Conservation (phyloP, 2,329 filamentous ascomycete species). For the Talaromyces sp. region DNA sequence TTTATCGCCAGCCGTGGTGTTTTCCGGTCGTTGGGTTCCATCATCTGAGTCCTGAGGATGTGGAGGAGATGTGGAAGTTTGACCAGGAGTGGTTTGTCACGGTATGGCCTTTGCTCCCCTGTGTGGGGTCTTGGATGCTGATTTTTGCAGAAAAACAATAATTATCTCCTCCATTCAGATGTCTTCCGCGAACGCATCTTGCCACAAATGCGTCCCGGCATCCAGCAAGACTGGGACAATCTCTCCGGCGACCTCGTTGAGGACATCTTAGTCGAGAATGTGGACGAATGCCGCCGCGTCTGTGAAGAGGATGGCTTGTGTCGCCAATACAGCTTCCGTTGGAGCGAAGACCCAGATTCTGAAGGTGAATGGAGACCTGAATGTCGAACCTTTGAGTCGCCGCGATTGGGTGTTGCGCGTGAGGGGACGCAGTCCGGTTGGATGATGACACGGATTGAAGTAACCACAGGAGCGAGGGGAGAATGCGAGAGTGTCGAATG, state of each 20-base stretch:
- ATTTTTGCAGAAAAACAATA: slow-evolving; percentile 22
- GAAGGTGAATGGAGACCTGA: slow-evolving; percentile 3
- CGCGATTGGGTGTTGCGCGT: slow-evolving; percentile 29
- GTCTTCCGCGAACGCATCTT: slow-evolving; percentile 37
- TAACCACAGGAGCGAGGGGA: slow-evolving; percentile 8
- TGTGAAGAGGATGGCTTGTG: slow-evolving; percentile 29
- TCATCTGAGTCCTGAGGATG: slow-evolving; percentile 44
- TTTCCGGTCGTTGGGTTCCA: slow-evolving; percentile 51
- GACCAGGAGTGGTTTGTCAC: slow-evolving; percentile 57
- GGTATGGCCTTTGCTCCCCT: slow-evolving; percentile 42
- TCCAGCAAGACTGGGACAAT: slow-evolving; percentile 35
- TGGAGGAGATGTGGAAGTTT: slow-evolving; percentile 44
- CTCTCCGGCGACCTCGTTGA: slow-evolving; percentile 29
- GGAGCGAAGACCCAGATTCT: slow-evolving; percentile 23
- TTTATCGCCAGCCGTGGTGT: slow-evolving; percentile 48
- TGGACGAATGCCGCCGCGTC: slow-evolving; percentile 31
- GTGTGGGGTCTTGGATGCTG: not conserved
- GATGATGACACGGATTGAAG: slow-evolving; percentile 28
- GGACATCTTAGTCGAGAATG: slow-evolving; percentile 25
- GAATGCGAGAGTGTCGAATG: slow-evolving; percentile 47
- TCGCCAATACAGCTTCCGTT: slow-evolving; percentile 29
- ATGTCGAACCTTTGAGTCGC: slow-evolving; percentile 31
- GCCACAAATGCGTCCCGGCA: slow-evolving; percentile 29
- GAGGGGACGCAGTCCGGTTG: slow-evolving; percentile 31
- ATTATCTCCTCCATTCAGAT: slow-evolving; percentile 34